Evolutionary conservation across 495 filamentous ascomycete species (phyloP).

Genomic region (Tuber umbilicatum): DNA sequence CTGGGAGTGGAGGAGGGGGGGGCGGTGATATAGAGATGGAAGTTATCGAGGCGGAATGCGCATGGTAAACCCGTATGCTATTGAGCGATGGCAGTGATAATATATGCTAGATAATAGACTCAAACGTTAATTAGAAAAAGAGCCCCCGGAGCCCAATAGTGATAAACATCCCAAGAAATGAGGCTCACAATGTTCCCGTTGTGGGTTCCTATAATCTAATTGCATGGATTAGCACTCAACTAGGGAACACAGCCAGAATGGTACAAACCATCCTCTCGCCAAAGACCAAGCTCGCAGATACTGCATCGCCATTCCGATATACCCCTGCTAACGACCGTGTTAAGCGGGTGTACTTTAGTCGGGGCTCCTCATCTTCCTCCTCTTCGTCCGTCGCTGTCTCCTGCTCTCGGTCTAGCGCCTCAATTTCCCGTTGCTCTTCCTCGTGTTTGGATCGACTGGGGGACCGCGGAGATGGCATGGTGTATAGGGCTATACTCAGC

Average conservation of each 20-base stretch:
- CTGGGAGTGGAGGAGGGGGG: slow-evolving; percentile 62
- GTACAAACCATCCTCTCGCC: slow-evolving; percentile 87
- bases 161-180: slow-evolving; percentile 43
- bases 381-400: slow-evolving; percentile 54
- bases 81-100: slow-evolving; percentile 73
- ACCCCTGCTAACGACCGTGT: slow-evolving; percentile 71
- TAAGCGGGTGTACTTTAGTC: slow-evolving; percentile 80
- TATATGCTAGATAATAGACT: slow-evolving; percentile 58
- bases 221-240: slow-evolving; percentile 18
- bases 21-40: slow-evolving; percentile 85
- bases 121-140: not conserved
- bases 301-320: slow-evolving; percentile 91
- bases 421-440: slow-evolving; percentile 2
- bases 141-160: not conserved
- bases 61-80: slow-evolving; percentile 73
- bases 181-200: slow-evolving; percentile 80
- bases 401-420: not conserved
- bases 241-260: slow-evolving; percentile 3
- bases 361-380: slow-evolving; percentile 91
- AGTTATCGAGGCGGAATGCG: slow-evolving; percentile 84
- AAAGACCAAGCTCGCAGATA: slow-evolving; percentile 77
- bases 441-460: not conserved
- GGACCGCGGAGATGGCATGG: slow-evolving; percentile 14
- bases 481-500: not conserved
- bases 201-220: slow-evolving; percentile 84